Base-by-base conservation (phyloP, 805 yeast genomes). In the Pichia scutulata region DNA sequence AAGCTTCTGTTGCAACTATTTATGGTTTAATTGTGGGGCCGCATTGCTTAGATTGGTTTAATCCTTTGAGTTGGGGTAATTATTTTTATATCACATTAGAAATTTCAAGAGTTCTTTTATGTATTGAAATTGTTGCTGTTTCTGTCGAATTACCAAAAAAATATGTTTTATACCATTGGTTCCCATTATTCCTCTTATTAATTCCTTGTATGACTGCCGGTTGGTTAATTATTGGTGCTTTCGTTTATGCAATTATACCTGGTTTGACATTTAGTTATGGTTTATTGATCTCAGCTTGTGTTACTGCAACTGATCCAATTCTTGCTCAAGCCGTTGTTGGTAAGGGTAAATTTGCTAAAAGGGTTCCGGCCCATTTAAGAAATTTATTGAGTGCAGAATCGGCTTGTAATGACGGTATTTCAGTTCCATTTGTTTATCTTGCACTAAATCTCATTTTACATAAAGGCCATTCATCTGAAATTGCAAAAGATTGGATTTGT, bases 261-360 rank as follows among this genome's bases (percentile, higher is more conserved):
- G 75, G 75, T 26, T 68, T 82, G 50, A 65, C 68, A 33, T 82
- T 77, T 61, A 64, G 77, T 21, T 77, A 81, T 46, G 78, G 80
- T 7, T 72, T 84, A 30, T 68, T 83, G 47, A 80, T 84, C 1
- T 74, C 81, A 12, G 86, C 86, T 2, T 83, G 89, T 62, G 77
- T 83, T 47, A 84, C 90, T 0, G 89, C 89, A 8, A 84, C 90
- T 0, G 90, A 84, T 63, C 90, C 89, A 3, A 85, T 84, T 42
- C 70, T 83, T 60, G 82, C 86, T 4, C 84, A 84, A 41, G 86
- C 87, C 1, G 82, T 83, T 40, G 87, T 84, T 28, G 83, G 84
- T 69, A 81, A 81, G 54, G 89, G 89, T 48, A 78, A 78, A 56
- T 84, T 84, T 61, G 86, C 88, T 9, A 78, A 77, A 58, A 68